Evolutionary conservation across 805 yeast genomes (phyloP).

Genomic region (Dipodascus geniculatus): DNA sequence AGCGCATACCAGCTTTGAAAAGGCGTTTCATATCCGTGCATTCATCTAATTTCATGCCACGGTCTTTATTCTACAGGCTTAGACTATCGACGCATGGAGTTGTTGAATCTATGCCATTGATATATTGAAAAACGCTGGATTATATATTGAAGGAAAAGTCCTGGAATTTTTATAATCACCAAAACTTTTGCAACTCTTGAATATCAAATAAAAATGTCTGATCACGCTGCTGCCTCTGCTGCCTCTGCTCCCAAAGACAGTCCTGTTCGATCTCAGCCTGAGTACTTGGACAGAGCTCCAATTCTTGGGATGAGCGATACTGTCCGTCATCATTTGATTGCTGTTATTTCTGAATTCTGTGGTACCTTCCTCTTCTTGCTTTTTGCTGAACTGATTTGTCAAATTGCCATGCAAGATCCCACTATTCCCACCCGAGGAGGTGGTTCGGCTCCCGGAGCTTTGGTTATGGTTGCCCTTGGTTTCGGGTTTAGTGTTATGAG

Average conservation of each 20-base stretch:
- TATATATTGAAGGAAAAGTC: no score
- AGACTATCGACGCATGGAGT: no score
- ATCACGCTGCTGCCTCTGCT: neutral
- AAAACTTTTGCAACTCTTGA: no score
- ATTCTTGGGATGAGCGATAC: constrained; percentile 31
- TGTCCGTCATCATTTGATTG: constrained; percentile 49
- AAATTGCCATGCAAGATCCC: constrained; percentile 59
- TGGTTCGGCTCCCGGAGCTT: constrained; percentile 52
- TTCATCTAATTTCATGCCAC: neutral
- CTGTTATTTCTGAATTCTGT: constrained; percentile 67
- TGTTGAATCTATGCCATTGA: neutral
- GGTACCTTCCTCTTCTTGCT: constrained; percentile 81
- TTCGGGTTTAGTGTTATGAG: constrained; percentile 80
- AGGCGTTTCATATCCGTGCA: neutral
- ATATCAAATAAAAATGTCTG: neutral
- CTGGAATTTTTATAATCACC: no score
- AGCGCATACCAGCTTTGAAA: neutral
- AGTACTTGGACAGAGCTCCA: neutral
- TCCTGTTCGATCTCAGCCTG: neutral
- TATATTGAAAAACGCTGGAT: no score
- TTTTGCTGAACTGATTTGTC: constrained; percentile 75
- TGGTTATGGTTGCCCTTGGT: constrained; percentile 74
- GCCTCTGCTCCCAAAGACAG: neutral
- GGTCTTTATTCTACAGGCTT: neutral
- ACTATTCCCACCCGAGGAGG: constrained; percentile 16